Evolutionary conservation across 148 eudicot species (phyloP), one percentile per base, ranked within the genome.

Genomic region (Rhododendron ferrugineum): DNA sequence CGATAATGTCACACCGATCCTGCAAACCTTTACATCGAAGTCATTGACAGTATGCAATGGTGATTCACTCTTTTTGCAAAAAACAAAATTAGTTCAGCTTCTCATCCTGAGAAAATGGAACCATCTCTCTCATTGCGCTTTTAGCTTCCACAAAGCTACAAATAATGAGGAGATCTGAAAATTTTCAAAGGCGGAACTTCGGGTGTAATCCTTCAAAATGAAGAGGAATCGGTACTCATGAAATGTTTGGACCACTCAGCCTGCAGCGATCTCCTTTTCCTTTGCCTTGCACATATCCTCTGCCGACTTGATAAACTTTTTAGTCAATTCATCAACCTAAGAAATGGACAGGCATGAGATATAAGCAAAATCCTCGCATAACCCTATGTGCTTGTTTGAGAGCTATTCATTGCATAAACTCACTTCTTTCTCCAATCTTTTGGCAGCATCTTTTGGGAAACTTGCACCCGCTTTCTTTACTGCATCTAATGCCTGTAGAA

Each of bases 351-450:
- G 66, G 52, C 62, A 46, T 86, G n/a, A 82, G 42, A 42, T 30
- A 78, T 14, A 6, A 76, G 83, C 34, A 32, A 76, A 37, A 23
- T 68, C 68, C 44, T 70, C 2, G 36, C 7, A 60, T 60, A 44
- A 42, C 52, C 22, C 16, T 11, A 40, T 3, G 10, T 60, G 84
- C 74, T 37, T 13, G 47, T 60, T 78, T 49, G 15, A 3, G 47
- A 30, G 18, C 18, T 42, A 36, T 30, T 66, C 23, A 32, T 70
- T 46, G 28, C 58, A 52, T 81, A 23, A 74, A 90, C 94, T 92
- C 82, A 93, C 99, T 78, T 96, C 98, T 91, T 96, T 96, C 90
- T 96, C 99, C 86, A 96, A 88, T 90, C 92, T 90, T 91, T 96
- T 95, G 34, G 92, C 94, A 82, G 89, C 89, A 86, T 96, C 99